phyloP scores from a whole-genome alignment of 495 filamentous ascomycete species.

The Aspergillus bridgeri region DNA sequence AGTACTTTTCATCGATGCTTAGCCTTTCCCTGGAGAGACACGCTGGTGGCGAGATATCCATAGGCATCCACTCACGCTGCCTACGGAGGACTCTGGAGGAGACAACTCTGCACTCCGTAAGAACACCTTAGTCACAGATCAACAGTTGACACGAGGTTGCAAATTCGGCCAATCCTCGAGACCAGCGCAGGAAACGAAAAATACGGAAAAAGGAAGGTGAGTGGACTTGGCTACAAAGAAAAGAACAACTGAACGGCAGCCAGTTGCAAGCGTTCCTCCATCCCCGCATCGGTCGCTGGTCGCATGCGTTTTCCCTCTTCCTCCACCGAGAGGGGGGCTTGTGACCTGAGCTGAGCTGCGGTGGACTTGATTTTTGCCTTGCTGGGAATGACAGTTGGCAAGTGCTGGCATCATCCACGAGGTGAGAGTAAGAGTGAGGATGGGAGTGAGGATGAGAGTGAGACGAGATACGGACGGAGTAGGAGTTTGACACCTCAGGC shows the following conservation, averaged over 20 bases:
- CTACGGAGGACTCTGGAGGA: too few species aligned
- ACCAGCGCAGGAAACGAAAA: neutral
- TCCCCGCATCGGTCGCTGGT: constrained; percentile 22
- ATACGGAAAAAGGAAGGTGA: neutral
- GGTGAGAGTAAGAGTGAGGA: too few species aligned
- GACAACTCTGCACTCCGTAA: too few species aligned
- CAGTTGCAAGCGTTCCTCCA: constrained; percentile 34
- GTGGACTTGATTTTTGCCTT: neutral
- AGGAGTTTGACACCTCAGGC: neutral
- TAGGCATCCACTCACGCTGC: neutral
- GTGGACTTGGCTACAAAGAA: too few species aligned
- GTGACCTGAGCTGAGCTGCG: neutral
- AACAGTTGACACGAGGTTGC: neutral
- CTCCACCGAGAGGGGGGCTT: neutral
- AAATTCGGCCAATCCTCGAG: neutral
- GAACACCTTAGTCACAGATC: neutral
- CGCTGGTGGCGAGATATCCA: neutral
- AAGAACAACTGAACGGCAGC: constrained; percentile 11
- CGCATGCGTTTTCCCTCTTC: neutral
- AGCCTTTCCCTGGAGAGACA: neutral
- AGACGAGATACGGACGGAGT: too few species aligned
- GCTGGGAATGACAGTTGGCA: neutral
- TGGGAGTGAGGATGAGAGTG: too few species aligned
- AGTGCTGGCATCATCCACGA: neutral
- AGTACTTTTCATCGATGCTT: neutral